Evolutionary conservation across 441 rosid genomes (phyloP), one percentile per base, ranked within the genome.

Genomic region (Corymbia calophylla): DNA sequence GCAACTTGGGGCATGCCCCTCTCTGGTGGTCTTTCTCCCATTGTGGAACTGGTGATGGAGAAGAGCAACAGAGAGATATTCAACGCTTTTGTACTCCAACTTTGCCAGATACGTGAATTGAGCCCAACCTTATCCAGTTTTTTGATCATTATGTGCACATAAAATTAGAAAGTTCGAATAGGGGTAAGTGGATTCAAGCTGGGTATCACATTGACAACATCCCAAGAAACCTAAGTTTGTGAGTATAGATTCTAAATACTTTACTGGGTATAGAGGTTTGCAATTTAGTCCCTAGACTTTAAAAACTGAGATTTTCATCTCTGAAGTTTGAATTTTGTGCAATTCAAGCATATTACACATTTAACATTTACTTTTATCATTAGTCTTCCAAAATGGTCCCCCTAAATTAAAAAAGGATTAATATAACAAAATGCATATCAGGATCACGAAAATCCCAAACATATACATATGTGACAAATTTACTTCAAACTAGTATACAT

Each of bases 401-500:
- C 16, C 11, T 68, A 1, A 31, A 58, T 8, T 13, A 6, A 29
- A 9, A 7, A 16, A 16, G 1, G 1, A 58, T 58, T 25, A 58
- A 58, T 58, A 25, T 29, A 25, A 58, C 0, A 0, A 58, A 58
- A 39, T 5, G 44, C 44, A 39, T 39, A 39, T 39, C 5, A 39
- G 44, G 44, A 39, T 39, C 44, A 39, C 44, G 5, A 39, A 58
- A 25, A 25, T 23, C n/a, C 64, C 25, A 58, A 23, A 13, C 0
- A 2, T 1, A 14, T 13, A 58, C 3, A 58, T 58, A 4, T 58
- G 25, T 25, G 25, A 58, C 14, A 25, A 58, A 58, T 58, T 58
- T 58, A 12, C 11, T 13, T 9, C 62, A 58, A 58, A 58, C 0
- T 25, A 13, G 64, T 2, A 4, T 23, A 25, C 64, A 10, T 0